phyloP scores from a whole-genome alignment of 2,329 filamentous ascomycete species.

The Nigrospora oryzae region DNA sequence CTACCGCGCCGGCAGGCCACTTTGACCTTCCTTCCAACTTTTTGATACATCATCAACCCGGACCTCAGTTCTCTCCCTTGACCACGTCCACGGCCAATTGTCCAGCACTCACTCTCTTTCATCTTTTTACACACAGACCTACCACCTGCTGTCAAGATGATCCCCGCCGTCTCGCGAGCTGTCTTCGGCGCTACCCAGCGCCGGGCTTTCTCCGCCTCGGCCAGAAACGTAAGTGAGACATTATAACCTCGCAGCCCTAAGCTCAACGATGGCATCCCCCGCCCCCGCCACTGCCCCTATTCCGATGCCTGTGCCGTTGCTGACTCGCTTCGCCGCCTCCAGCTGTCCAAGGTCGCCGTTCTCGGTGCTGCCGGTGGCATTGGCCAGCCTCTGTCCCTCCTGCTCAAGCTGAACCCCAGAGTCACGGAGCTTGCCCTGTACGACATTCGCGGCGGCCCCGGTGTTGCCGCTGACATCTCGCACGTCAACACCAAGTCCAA shows the following conservation, averaged over 20 bases:
- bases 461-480: slow-evolving; percentile 95
- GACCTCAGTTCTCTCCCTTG: too few relatives aligned
- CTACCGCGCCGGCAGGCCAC: too few relatives aligned
- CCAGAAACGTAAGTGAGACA: slow-evolving; percentile 55
- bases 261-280: slow-evolving; percentile 5
- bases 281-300: background rate
- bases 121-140: background rate
- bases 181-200: slow-evolving; percentile 47
- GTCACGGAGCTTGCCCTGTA: slow-evolving; percentile 93
- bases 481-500: slow-evolving; percentile 99
- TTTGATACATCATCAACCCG: too few relatives aligned
- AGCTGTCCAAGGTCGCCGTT: slow-evolving; percentile 97
- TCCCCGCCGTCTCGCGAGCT: slow-evolving; percentile 12
- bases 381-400: slow-evolving; percentile 93
- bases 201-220: slow-evolving; percentile 74
- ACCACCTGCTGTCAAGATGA: background rate
- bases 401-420: slow-evolving; percentile 96
- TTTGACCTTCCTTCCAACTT: too few relatives aligned
- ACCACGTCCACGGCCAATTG: background rate
- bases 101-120: background rate
- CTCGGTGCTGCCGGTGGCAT: slow-evolving; percentile 97
- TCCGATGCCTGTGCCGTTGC: slow-evolving; percentile 4
- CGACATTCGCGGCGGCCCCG: slow-evolving; percentile 90
- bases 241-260: background rate
- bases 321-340: slow-evolving; percentile 10